Evolutionary conservation across 306 rosid species (phyloP).

Genomic region (Begonia peltatifolia): DNA sequence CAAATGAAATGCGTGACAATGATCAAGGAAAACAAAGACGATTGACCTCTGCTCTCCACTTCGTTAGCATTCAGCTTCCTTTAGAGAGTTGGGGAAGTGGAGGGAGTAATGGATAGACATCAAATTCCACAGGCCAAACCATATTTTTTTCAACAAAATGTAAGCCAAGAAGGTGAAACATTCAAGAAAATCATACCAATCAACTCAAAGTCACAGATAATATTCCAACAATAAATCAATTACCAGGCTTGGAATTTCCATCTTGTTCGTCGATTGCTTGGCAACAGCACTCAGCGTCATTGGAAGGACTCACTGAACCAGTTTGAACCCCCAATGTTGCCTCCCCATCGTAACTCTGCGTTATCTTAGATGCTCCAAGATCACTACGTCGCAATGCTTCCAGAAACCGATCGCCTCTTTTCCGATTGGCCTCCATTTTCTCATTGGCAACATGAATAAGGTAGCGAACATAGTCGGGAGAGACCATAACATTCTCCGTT

Average conservation of each 20-base stretch:
- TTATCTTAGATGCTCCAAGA: constrained; percentile 5
- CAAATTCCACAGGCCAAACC: no score
- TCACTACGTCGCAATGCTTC: constrained; percentile 23
- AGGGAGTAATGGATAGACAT: no score
- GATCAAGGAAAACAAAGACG: no score
- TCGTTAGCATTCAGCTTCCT: no score
- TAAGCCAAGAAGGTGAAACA: neutral
- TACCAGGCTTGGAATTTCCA: constrained; percentile 33
- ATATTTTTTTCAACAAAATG: no score
- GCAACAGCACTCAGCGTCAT: constrained; percentile 8
- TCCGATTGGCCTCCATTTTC: constrained; percentile 73
- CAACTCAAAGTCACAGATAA: neutral
- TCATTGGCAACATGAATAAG: constrained; percentile 59
- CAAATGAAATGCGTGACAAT: no score
- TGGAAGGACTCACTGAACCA: constrained; percentile 4
- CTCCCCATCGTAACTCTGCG: neutral
- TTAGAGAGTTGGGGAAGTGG: no score
- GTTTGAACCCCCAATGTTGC: constrained; percentile 4
- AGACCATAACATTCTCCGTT: constrained; percentile 36
- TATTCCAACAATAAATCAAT: neutral
- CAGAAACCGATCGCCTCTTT: constrained; percentile 62
- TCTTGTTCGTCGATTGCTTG: constrained; percentile 16
- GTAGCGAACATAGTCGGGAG: constrained; percentile 52
- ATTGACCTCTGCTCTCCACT: no score
- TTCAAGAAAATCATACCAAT: neutral